Base-by-base conservation (phyloP, 2,329 filamentous ascomycete species). In the Phialemoniopsis sp. region DNA sequence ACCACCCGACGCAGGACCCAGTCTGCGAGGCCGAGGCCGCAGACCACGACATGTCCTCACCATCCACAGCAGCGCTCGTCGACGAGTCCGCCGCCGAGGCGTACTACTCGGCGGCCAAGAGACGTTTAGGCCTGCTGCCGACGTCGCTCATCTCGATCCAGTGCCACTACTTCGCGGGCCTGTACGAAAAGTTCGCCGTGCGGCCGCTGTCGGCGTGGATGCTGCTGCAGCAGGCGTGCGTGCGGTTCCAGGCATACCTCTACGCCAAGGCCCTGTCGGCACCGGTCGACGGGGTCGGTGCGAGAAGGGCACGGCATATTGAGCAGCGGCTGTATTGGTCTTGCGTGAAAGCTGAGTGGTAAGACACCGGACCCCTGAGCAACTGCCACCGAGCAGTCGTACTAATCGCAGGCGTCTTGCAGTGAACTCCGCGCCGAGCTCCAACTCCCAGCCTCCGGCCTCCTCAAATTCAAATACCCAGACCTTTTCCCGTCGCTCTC, bases 151-250 rank as follows among this genome's bases (percentile, higher is more conserved):
- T 13, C 1, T 26, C 32, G 7, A 5, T 32, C 4, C 42, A 44
- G 28, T 44, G 42, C 38, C 26, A 21, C 19, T 41, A 41, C 19
- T 35, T 44, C 8, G 13, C 32, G 6, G 42, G 42, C n/a, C 39
- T 44, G 14, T 44, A 44, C 29, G 19, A 31, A 9, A 44, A 41
- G 42, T 44, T 38, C 28, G 26, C 42, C 14, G 12, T 44, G 17
- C 42, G 38, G 15, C 39, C 36, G 4, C 13, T 36, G 9, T 13
- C 8, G 16, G 42, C 42, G 12, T 44, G 42, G 42, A 14, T 19
- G 12, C 28, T 16, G 13, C 41, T 44, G 26, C 26, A 41, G 12
- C 34, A 34, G 18, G 37, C 38, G 16, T 40, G 36, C 30, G 19
- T 17, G 17, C 13, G 15, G 8, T 18, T 37, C 28, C 37, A 44